Base-by-base conservation (phyloP, 1,139 yeast species). In the Petasospora rhodanensis region DNA sequence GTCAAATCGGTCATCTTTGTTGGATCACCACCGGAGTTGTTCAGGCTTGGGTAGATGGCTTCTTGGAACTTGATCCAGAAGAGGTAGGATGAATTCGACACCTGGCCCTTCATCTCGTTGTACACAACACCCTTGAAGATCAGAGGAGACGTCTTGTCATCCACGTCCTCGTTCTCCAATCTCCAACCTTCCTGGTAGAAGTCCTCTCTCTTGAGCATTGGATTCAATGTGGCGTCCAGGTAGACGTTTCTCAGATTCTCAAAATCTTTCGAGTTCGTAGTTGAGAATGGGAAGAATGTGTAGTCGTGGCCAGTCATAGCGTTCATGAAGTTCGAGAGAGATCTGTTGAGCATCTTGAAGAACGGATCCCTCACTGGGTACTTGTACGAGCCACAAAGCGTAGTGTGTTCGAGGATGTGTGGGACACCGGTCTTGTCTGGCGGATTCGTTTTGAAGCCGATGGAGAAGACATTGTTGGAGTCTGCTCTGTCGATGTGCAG, bases 161-260 rank as follows among this genome's bases (percentile, higher is more conserved):
- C 56, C 5, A 77, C 61, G 31, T 67, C 69, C 36, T 74, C 74
- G 47, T 85, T 77, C 56, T 91, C 99, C 28, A 93, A 64, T 56
- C 99, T 75, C 99, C 99, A 91, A 24, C 99, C 99, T 62, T 91
- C 99, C 62, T 93, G 98, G 45, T 73, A 70, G 54, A 91, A 91
- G 58, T 93, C 98, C 35, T 80, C 79, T 43, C 74, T 71, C 21
- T 83, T 70, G 41, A 91, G 63, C 32, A 85, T 58, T 6, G 99
- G 98, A 47, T 78, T 79, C 41, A 87, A 73, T 1, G 89, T 91
- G 4, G 96, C 80, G 42, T 91, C 95, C 33, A 89, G 66, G 55
- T 93, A 91, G 7, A 91, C 95, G 42, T 79, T 82, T 74, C 89
- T 80, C 53, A 91, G 68, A 52, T 91, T 93, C 24, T 72, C 72